These are phyloP conservation scores for Globisporangium spinosum DNA, from an alignment of 352 stramenopile genomes.

Conservation along the genomic window DNA sequence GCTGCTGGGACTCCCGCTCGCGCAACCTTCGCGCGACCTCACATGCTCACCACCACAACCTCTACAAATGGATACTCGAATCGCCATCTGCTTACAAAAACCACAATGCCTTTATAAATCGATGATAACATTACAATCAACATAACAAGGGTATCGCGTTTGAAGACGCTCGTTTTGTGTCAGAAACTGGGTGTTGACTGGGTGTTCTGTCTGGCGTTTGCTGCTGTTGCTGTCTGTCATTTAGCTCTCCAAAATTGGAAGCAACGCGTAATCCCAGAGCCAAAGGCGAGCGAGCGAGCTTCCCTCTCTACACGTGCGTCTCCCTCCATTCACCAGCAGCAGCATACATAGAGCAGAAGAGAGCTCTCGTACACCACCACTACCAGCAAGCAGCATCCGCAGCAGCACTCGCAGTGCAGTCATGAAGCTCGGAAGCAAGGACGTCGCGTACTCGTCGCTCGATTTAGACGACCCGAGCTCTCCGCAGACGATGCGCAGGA, in stretches of 20 bases:
- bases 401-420: background rate
- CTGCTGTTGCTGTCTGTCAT: background rate
- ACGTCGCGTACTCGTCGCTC: conserved; percentile 73
- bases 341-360: background rate
- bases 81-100: background rate
- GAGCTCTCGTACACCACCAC: background rate
- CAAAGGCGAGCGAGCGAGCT: background rate
- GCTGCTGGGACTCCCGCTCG: conserved; percentile 9
- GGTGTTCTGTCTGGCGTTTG: background rate
- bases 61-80: background rate
- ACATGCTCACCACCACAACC: background rate
- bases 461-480: conserved; percentile 60
- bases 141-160: background rate
- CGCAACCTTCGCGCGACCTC: conserved; percentile 34
- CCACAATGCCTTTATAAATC: background rate
- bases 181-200: background rate
- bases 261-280: background rate
- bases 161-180: background rate
- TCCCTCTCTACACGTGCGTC: background rate
- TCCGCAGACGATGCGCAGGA: conserved; percentile 25
- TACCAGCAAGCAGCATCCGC: background rate
- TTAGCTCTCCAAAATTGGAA: conserved; percentile 7
- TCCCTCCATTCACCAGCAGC: background rate
- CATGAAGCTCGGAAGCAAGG: conserved; percentile 68
- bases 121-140: background rate